Evolutionary conservation across 352 stramenopile species (phyloP), one percentile per base, ranked within the genome.

Genomic region (Phytophthora sp.): DNA sequence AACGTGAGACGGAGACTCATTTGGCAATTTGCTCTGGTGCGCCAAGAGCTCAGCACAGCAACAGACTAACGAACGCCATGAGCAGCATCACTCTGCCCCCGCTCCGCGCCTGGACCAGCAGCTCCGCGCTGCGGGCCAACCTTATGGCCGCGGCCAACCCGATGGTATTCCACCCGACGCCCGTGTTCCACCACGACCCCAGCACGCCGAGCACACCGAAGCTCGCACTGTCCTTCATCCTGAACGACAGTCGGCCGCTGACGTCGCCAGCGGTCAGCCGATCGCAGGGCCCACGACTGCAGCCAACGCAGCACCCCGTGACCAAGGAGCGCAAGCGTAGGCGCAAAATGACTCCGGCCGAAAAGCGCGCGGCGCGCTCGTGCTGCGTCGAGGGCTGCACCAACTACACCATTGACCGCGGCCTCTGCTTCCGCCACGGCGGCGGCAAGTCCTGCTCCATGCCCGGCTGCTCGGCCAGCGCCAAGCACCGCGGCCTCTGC

Each of bases 341-440:
- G 17, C 50, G 50, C 37, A 58, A 58, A 50, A 28, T 48, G 12
- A 38, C 45, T 2, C 8, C 43, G 7, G 51, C 48, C 34, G 50
- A 57, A 35, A 57, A 57, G 35, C 42, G 37, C 24, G 63, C 71
- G 38, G 66, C 58, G 11, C 73, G 73, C n/a, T 62, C 65, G 7
- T 83, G 74, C 52, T 74, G 62, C 46, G 53, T 66, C n/a, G 59
- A 72, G 2, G 72, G 66, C 23, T 87, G 77, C 58, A 53, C 65
- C 17, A 87, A 87, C 45, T 79, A 84, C 46, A 76, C 77, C 17
- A 72, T 87, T 7, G 69, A 87, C 52, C 77, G 72, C n/a, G 77
- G 79, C 0, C 73, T 81, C 31, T 79, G 70, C 50, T 72, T 74
- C 54, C 66, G 66, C 24, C 66, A 79, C 51, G 61, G 70, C 28